Evolutionary conservation across 2,329 filamentous ascomycete species (phyloP).

Genomic region (Lecanicillium sp.): DNA sequence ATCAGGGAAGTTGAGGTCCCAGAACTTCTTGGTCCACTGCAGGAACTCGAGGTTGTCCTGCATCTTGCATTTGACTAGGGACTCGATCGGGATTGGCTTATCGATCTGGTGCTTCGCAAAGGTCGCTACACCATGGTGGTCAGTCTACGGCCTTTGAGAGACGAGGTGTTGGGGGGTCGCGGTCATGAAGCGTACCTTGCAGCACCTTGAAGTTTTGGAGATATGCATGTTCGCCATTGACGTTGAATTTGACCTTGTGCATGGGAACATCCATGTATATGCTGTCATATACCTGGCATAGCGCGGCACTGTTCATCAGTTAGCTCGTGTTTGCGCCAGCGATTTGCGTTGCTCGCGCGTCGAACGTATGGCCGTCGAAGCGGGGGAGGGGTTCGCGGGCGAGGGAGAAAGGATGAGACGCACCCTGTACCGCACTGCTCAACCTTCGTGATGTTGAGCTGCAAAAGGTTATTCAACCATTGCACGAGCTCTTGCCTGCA

Average conservation of each 20-base stretch:
- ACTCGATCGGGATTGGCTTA: slow-evolving; percentile 79
- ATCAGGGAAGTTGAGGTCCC: slow-evolving; percentile 96
- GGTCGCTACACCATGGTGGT: slow-evolving; percentile 44
- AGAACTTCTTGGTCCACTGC: slow-evolving; percentile 93
- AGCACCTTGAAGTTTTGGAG: slow-evolving; percentile 97
- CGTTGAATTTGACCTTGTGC: slow-evolving; percentile 95
- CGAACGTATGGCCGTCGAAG: slow-evolving; percentile 9
- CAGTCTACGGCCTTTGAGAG: slow-evolving; percentile 2
- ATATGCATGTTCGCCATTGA: slow-evolving; percentile 94
- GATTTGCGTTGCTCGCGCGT: no score
- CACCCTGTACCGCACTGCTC: slow-evolving; percentile 99
- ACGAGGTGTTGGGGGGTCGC: slow-evolving; percentile 5
- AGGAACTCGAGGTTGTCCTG: slow-evolving; percentile 99
- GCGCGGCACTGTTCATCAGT: slow-evolving; percentile 61
- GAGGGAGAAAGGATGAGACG: slow-evolving; percentile 17
- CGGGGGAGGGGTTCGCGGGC: slow-evolving; percentile 13
- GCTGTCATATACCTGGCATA: slow-evolving; percentile 97
- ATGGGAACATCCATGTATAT: slow-evolving; percentile 96
- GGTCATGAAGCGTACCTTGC: slow-evolving; percentile 61
- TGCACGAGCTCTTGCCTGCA: slow-evolving; percentile 86
- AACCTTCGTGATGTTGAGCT: slow-evolving; percentile 97
- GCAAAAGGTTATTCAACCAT: slow-evolving; percentile 96
- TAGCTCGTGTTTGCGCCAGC: not conserved
- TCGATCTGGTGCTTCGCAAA: slow-evolving; percentile 85
- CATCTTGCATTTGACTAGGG: slow-evolving; percentile 97